These are phyloP conservation scores for Dictyostelium firmibasis DNA, from an alignment of 78 protist species.

Conservation along the genomic window DNA sequence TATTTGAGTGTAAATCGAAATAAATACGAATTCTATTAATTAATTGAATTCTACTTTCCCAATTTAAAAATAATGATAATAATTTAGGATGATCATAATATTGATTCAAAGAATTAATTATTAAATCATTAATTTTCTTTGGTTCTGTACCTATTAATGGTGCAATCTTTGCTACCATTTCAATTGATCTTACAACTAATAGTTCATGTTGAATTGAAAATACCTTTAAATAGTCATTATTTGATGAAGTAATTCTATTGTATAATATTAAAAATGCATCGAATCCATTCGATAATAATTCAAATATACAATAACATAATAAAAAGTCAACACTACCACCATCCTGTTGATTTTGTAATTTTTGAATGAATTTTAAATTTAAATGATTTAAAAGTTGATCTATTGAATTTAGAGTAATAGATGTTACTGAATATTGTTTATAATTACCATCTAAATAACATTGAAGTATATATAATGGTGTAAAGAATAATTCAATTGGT, in stretches of 20 bases:
- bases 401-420: neutral
- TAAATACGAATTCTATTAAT: conserved; percentile 24
- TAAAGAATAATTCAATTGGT: conserved; percentile 7
- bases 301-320: neutral
- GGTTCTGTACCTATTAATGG: conserved; percentile 20
- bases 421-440: conserved; percentile 4
- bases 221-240: neutral
- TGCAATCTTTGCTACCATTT: conserved; percentile 19
- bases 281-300: neutral
- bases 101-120: neutral
- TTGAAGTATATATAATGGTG: conserved; percentile 38
- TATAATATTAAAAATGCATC: neutral
- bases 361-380: neutral
- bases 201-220: neutral
- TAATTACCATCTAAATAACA: conserved; percentile 17
- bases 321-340: neutral
- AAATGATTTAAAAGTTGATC: neutral
- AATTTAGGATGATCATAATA: conserved; percentile 64
- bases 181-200: neutral
- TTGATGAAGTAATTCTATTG: neutral
- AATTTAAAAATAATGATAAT: conserved; percentile 37
- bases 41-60: conserved; percentile 27
- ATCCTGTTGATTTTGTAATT: neutral
- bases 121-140: neutral
- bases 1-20: neutral